Conservation (phyloP, 2,329 filamentous ascomycete genomes). For the Exophiala dermatitidis region DNA sequence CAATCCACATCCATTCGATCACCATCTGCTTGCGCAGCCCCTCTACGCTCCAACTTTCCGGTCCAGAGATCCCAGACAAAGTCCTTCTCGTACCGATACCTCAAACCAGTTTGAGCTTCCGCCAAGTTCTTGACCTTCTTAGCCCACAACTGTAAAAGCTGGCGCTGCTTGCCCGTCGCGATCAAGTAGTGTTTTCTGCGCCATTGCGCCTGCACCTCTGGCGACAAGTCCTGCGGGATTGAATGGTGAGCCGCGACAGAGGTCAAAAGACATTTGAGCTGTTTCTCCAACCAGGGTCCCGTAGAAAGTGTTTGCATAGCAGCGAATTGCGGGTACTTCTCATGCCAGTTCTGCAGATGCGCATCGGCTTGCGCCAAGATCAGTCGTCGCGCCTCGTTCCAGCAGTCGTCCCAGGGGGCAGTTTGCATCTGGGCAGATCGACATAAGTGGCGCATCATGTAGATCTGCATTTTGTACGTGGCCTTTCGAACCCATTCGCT, state of each 20-base stretch:
- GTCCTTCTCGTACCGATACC: not conserved
- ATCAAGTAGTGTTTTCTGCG: not conserved
- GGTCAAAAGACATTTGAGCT: not conserved
- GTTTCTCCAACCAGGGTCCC: not conserved
- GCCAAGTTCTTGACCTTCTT: not conserved
- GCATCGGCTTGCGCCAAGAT: not conserved
- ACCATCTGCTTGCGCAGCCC: no score
- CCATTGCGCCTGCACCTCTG: not conserved
- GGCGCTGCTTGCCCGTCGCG: conserved; percentile 7
- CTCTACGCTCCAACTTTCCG: no score
- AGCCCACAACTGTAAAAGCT: not conserved
- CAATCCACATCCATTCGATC: no score
- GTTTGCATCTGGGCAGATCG: not conserved
- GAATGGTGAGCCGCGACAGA: not conserved
- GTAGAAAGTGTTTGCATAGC: not conserved
- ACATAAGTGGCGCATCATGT: not conserved
- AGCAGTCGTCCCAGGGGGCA: not conserved
- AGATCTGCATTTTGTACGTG: not conserved
- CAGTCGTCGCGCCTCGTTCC: not conserved
- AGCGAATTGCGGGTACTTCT: not conserved
- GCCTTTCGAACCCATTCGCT: not conserved
- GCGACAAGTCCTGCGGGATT: not conserved
- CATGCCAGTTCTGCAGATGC: not conserved
- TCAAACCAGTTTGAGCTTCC: not conserved
- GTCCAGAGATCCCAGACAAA: not conserved